Base-by-base conservation (phyloP, 1,139 yeast genomes). In the Suhomyces atakaporum region DNA sequence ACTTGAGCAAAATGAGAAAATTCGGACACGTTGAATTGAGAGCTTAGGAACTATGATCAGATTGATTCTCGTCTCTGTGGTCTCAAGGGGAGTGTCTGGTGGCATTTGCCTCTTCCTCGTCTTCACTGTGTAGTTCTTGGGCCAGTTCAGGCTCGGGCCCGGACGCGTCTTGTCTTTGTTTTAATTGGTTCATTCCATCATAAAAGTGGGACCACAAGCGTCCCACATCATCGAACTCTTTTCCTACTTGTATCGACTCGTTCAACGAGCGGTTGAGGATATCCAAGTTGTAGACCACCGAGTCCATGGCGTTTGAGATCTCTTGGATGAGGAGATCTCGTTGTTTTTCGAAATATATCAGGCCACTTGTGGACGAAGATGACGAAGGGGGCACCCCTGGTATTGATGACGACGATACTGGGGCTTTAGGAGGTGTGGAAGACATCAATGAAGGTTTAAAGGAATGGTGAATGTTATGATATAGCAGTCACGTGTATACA, bases 141-240 rank as follows among this genome's bases (percentile, higher is more conserved):
- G n/a, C n/a, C n/a, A n/a, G n/a, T n/a, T n/a, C n/a, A n/a, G n/a
- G 23, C 21, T 11, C 7, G n/a, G 6, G 15, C 26, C 21, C 28
- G 13, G 38, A 28, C 20, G 33, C 38, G 25, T 36, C 42, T 29
- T 40, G 34, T 28, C 48, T 38, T 27, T 50, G 50, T 34, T 58
- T 58, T 28, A 59, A 39, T 35, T 58, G 59, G 29, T 53, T 57
- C 36, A 56, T 40, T 1, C 73, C 72, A 44, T 61, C 64, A 44
- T 71, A 71, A 44, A 70, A 70, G 31, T 61, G 62, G 6, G 60
- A 53, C 77, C 77, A 71, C 27, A 70, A 53, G 16, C 66, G 52
- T 12, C 73, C 73, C 19, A 69, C 73, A 39, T 69, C 67, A 39
- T 69, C 74, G 44, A 71, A 71, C 38, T 69, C 75, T 39, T 68